Percentiles rank a stretch among this genome's conserved stretches.
phyloP scores from a whole-genome alignment of 305 asterid species.

The Plantago coronopus region DNA sequence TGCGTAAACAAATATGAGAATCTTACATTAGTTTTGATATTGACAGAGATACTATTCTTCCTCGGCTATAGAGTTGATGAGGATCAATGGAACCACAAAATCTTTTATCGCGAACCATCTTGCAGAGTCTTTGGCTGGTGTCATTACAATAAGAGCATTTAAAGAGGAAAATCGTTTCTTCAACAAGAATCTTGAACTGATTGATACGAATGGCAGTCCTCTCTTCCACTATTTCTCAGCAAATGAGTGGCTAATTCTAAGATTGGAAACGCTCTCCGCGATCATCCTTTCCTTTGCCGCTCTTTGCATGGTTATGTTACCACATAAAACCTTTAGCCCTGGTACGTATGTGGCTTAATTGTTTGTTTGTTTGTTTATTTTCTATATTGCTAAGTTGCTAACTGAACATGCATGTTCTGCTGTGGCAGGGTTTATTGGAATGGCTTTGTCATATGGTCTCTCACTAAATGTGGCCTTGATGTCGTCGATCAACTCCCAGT shows the following conservation, averaged over 20 bases:
- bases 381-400: neutral
- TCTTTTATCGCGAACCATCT: conserved; percentile 89
- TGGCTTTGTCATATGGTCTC: conserved; percentile 96
- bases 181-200: conserved; percentile 60
- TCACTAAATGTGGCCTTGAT: conserved; percentile 76
- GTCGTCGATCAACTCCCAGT: conserved; percentile 61
- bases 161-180: conserved; percentile 79
- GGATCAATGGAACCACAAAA: conserved; percentile 90
- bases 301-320: conserved; percentile 92
- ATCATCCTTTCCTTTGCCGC: conserved; percentile 77
- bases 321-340: conserved; percentile 75
- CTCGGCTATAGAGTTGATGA: conserved; percentile 85
- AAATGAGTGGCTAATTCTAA: conserved; percentile 85
- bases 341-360: conserved; percentile 38
- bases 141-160: conserved; percentile 75
- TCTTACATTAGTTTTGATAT: conserved; percentile 14
- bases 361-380: neutral
- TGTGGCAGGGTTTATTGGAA: conserved; percentile 84
- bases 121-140: conserved; percentile 81
- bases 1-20: neutral
- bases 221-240: conserved; percentile 87
- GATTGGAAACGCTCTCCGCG: conserved; percentile 77
- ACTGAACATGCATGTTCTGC: neutral
- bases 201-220: conserved; percentile 81
- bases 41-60: conserved; percentile 71